Evolutionary conservation across 2,329 filamentous ascomycete species (phyloP).

Genomic region (Monilinia aucupariae): DNA sequence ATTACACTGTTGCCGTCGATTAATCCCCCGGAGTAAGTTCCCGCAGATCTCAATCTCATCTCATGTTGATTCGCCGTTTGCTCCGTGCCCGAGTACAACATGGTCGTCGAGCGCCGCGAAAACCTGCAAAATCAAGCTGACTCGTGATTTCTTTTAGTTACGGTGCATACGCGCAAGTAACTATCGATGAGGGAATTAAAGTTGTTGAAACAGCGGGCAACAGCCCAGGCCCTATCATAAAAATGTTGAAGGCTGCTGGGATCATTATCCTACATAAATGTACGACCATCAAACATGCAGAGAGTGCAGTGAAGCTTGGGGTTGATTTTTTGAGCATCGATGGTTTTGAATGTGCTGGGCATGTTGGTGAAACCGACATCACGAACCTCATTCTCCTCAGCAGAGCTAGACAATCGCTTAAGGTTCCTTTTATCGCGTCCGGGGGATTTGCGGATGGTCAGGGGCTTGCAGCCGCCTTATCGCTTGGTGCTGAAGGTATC

Average conservation of each 20-base stretch:
- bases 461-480: constrained; percentile 84
- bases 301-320: constrained; percentile 85
- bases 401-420: constrained; percentile 75
- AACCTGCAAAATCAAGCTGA: constrained; percentile 6
- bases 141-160: constrained; percentile 44
- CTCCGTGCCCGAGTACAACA: constrained; percentile 6
- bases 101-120: neutral
- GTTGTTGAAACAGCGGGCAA: constrained; percentile 94
- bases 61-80: constrained; percentile 12
- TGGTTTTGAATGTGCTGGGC: constrained; percentile 91
- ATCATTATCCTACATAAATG: constrained; percentile 91
- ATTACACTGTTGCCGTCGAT: constrained; percentile 87
- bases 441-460: constrained; percentile 94
- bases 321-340: constrained; percentile 97
- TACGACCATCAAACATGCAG: constrained; percentile 89
- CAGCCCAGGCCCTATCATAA: constrained; percentile 83
- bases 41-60: constrained; percentile 1
- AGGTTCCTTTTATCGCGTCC: constrained; percentile 88
- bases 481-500: constrained; percentile 84
- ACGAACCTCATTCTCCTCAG: constrained; percentile 86
- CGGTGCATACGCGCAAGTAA: constrained; percentile 79
- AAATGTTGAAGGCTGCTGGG: constrained; percentile 74
- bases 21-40: constrained; percentile 65
- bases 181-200: constrained; percentile 86
- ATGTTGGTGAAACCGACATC: constrained; percentile 82